Percentiles rank a stretch among this genome's conserved stretches.
These are phyloP conservation scores for Cladosporium halotolerans DNA, from an alignment of 2,329 filamentous ascomycete species.

Conservation along the genomic window DNA sequence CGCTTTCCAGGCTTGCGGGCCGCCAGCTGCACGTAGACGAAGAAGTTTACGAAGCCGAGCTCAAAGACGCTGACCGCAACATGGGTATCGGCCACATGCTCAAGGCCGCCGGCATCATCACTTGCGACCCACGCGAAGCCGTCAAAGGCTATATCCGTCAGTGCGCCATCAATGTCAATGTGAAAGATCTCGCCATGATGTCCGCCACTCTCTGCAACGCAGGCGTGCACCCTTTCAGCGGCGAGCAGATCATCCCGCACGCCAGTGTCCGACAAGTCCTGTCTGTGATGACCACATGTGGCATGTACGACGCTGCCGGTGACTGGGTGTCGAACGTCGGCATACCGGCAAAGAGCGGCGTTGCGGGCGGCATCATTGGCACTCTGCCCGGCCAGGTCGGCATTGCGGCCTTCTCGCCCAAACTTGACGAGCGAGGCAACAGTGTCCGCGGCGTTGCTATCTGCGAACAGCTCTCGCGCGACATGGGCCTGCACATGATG, in stretches of 20 bases:
- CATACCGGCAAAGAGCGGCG: constrained; percentile 36
- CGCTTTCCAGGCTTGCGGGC: constrained; percentile 33
- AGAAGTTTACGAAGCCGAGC: constrained; percentile 35
- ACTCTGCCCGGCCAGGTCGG: constrained; percentile 20
- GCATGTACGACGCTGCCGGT: constrained; percentile 39
- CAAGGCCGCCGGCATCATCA: constrained; percentile 36
- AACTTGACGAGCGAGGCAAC: constrained; percentile 20
- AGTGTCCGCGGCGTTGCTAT: constrained; percentile 20
- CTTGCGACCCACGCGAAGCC: constrained; percentile 30
- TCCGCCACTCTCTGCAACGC: constrained; percentile 36
- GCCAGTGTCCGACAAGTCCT: constrained; percentile 35
- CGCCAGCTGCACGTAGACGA: constrained; percentile 34
- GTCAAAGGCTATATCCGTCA: constrained; percentile 38
- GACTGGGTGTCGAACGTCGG: constrained; percentile 37
- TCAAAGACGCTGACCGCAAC: constrained; percentile 27
- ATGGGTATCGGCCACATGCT: constrained; percentile 35
- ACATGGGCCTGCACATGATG: constrained; percentile 23
- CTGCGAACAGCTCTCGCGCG: constrained; percentile 19
- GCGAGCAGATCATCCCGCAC: constrained; percentile 32
- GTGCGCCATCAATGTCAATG: constrained; percentile 39
- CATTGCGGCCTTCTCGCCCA: constrained; percentile 19
- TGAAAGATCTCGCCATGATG: constrained; percentile 37
- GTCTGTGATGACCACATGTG: constrained; percentile 39
- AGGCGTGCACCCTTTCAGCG: constrained; percentile 32
- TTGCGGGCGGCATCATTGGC: constrained; percentile 20